Evolutionary conservation across 1,284 basidiomycete genomes (phyloP), one percentile per base, ranked within the genome.

Genomic region (Marasmius tenuissimus): DNA sequence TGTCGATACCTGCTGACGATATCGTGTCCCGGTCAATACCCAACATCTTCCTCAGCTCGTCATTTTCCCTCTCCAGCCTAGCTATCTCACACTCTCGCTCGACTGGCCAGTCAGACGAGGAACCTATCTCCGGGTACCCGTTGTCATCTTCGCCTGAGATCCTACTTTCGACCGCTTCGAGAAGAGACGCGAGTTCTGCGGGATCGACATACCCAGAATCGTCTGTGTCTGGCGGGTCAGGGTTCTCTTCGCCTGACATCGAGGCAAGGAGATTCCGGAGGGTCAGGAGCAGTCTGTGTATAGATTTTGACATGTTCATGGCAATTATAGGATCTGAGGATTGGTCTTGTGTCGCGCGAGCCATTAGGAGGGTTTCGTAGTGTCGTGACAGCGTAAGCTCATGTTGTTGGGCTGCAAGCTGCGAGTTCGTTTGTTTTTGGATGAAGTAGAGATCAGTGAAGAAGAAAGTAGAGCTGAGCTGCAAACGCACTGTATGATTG

Each of bases 331-430:
- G 78, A 68, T 91, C 88, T 27, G 81, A 76, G 35, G 86, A 83
- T 54, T 84, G 78, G 59, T 81, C 81, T 33, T 87, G 85, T 10
- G 85, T 84, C 67, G 93, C 91, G 34, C 90, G 86, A 3, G 88
- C 79, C 48, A 87, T 80, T n/a, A 98, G 84, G 5, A 98, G 82
- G 4, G 84, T 79, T 71, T 98, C 95, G 77, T 99, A 99, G 75
- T 99, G 96, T 57, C 90, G 87, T 58, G 92, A 93, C 12, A 98
- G 79, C 0, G 91, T 92, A 11, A 94, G 82, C 69, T 97, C 94
- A 73, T 98, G 95, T 68, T 92, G 91, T 71, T 97, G 94, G 0
- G 95, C 94, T 16, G 97, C 93, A 67, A 93, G 81, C 92, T 83
- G 66, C 3, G 39, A 10, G 52, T n/a, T n/a, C n/a, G n/a, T n/a